Base-by-base conservation (phyloP, 441 rosid species). In the Syzygium malaccense region DNA sequence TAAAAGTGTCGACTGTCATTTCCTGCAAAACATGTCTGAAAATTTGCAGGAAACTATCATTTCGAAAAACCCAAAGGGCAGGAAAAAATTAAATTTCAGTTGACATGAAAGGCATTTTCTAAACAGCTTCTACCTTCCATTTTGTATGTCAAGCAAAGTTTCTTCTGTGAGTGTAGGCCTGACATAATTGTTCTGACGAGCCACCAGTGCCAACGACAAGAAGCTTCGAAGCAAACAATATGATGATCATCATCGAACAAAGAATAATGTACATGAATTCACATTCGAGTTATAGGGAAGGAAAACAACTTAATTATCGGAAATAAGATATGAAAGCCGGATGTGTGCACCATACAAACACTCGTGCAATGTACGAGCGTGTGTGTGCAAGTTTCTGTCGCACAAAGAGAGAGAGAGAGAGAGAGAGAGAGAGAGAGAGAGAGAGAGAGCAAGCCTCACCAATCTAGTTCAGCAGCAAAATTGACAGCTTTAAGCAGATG, bases 21-120 rank as follows among this genome's bases (percentile, higher is more conserved):
- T 98, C 99, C 94, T 98, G 99, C 95, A 98, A 95, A 93, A 96
- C 94, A 92, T 98, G 99, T 90, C 99, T 98, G 96, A 66, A 88
- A 90, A 88, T 58, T 75, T 75, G 51, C 51, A 41, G 83, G 83
- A 41, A 75, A 75, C 51, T 75, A 23, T 75, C 83, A 75, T 75
- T 75, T 41, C 5, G 0, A 75, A 25, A 41, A 41, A 41, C 83
- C 25, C 10, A 41, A 41, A 75, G 83, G 83, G 83, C 53, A 41
- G 83, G 51, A 75, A 75, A 58, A 23, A 41, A 75, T 41, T 75
- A 75, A n/a, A 41, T 75, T 41, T 41, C n/a, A 23, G 51, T 75
- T 75, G 53, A 75, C 83, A 75, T 41, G 83, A 45, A 37, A 23
- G 51, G 51, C 83, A 75, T 23, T 75, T 41, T 88, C 45, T 13